Conservation (phyloP, 192 early-diverging fungal genomes). For the Gonapodya sp. region DNA sequence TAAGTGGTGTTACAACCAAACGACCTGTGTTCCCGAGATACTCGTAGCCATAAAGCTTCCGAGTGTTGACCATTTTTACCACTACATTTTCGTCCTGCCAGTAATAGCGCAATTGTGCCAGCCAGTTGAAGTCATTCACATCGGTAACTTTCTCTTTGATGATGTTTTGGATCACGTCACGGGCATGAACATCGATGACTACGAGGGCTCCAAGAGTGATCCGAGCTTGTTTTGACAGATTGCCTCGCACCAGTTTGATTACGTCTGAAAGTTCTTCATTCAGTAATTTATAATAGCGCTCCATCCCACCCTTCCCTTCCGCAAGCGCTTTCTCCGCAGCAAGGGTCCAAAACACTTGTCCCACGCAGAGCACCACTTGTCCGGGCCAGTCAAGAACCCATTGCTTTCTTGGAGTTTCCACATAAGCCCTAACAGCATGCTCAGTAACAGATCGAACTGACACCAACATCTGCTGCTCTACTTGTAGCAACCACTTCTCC, state of each 20-base stretch:
- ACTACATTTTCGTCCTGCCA: constrained; percentile 49
- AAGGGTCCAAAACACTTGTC: constrained; percentile 49
- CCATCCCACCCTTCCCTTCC: constrained; percentile 38
- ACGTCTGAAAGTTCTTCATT: constrained; percentile 46
- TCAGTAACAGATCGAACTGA: constrained; percentile 39
- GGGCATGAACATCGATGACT: constrained; percentile 55
- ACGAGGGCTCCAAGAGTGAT: constrained; percentile 50
- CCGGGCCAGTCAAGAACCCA: constrained; percentile 61
- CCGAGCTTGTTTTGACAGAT: constrained; percentile 49
- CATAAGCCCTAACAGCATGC: constrained; percentile 39
- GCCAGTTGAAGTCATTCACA: constrained; percentile 46
- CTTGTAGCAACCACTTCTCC: constrained; percentile 41
- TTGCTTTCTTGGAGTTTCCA: constrained; percentile 33
- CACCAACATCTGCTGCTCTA: constrained; percentile 45
- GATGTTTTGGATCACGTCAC: constrained; percentile 42
- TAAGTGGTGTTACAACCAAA: constrained; percentile 44
- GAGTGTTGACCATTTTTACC: constrained; percentile 53
- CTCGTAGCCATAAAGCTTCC: constrained; percentile 42
- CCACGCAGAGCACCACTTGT: constrained; percentile 49
- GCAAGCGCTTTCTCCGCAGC: constrained; percentile 42
- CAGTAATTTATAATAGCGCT: constrained; percentile 30
- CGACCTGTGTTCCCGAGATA: constrained; percentile 42
- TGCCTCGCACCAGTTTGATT: constrained; percentile 46
- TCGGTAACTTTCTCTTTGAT: constrained; percentile 34
- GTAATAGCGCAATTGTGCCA: constrained; percentile 50